Conservation (phyloP, 73 alveolate species). For the Symbiodinium natans region DNA sequence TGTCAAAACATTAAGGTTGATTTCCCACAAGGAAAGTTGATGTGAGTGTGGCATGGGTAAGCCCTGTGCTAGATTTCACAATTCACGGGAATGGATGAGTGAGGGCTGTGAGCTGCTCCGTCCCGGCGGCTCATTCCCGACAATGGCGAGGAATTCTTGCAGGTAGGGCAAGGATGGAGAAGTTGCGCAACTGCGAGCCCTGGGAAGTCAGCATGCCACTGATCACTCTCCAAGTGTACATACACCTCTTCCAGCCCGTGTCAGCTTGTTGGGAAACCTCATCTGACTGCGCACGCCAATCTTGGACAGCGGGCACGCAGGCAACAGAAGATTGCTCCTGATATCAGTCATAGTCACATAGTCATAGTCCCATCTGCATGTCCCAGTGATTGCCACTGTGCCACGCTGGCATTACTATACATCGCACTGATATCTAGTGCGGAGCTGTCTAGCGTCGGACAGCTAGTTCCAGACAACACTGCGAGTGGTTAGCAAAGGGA, state of each 20-base stretch:
- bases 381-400: too few relatives aligned
- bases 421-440: neutral
- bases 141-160: neutral
- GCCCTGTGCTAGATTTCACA: neutral
- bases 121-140: neutral
- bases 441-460: neutral
- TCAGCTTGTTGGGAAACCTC: neutral
- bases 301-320: too few relatives aligned
- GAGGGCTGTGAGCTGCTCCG: conserved; percentile 1
- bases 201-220: neutral
- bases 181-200: too few relatives aligned
- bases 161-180: too few relatives aligned
- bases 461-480: neutral
- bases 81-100: neutral
- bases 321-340: too few relatives aligned
- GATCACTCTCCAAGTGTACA: conserved; percentile 10
- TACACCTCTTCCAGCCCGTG: neutral
- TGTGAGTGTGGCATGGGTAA: neutral
- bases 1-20: neutral
- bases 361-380: too few relatives aligned
- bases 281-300: neutral
- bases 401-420: too few relatives aligned
- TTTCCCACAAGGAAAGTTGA: neutral
- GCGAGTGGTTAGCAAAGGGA: neutral
- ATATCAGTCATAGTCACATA: too few relatives aligned